Evolutionary conservation across 2,329 filamentous ascomycete species (phyloP).

Genomic region (Colletotrichum australisinense): DNA sequence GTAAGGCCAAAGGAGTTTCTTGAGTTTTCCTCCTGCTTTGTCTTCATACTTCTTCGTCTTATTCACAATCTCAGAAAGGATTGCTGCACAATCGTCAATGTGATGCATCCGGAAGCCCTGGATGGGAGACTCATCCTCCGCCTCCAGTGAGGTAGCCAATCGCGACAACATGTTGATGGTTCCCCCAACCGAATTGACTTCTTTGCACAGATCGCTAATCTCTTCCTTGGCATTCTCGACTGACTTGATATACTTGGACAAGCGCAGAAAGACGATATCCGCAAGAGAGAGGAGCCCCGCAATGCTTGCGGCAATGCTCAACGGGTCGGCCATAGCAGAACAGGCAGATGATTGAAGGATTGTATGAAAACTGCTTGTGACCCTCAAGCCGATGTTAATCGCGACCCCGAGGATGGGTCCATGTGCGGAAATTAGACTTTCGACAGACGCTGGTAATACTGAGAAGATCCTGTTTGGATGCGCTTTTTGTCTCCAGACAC

Average conservation of each 20-base stretch:
- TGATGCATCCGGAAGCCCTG: slow-evolving; percentile 4
- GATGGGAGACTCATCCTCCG: not conserved
- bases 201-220: not conserved
- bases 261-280: slow-evolving; percentile 1
- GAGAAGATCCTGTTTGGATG: too few species aligned
- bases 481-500: accelerated
- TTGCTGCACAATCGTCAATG: slow-evolving; percentile 1
- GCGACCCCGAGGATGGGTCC: accelerated
- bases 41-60: not conserved
- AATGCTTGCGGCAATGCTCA: slow-evolving; percentile 20
- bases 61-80: not conserved
- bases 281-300: not conserved
- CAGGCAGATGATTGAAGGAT: too few species aligned
- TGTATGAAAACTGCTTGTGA: too few species aligned
- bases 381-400: too few species aligned
- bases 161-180: not conserved
- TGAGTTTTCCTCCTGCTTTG: not conserved
- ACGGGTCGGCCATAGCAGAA: not conserved
- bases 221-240: not conserved
- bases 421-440: too few species aligned
- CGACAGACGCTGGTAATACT: too few species aligned
- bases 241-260: not conserved
- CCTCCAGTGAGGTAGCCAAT: not conserved
- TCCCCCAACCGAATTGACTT: not conserved
- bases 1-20: not conserved